phyloP scores from a whole-genome alignment of 768 basidiomycete species.

The Lactarius indigo region DNA sequence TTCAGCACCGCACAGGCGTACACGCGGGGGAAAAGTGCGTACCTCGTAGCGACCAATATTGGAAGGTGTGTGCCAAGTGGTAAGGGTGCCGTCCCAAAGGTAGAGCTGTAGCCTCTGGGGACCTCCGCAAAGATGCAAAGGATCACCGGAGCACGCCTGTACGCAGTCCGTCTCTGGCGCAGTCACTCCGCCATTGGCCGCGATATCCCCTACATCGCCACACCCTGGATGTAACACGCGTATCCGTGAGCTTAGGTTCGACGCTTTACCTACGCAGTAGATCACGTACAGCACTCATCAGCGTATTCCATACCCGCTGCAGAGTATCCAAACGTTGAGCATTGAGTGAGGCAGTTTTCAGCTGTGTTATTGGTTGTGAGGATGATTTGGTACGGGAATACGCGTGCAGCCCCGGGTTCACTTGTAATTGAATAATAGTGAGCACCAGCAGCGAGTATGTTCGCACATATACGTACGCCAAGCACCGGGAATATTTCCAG shows the following conservation, averaged over 20 bases:
- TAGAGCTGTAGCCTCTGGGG: conserved; percentile 44
- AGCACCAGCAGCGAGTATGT: too few relatives aligned
- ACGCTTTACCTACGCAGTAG: neutral
- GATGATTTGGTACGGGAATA: conserved; percentile 60
- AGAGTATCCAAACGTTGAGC: conserved; percentile 66
- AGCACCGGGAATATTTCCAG: conserved; percentile 65
- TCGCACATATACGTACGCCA: conserved; percentile 42
- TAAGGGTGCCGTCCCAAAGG: conserved; percentile 36
- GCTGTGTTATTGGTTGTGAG: conserved; percentile 62
- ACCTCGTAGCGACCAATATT: conserved; percentile 72
- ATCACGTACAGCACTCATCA: conserved; percentile 66
- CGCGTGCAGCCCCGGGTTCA: conserved; percentile 43
- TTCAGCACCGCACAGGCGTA: neutral
- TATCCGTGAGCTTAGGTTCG: conserved; percentile 2
- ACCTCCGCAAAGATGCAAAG: conserved; percentile 64
- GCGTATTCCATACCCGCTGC: conserved; percentile 69
- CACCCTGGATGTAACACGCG: conserved; percentile 46
- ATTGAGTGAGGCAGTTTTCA: conserved; percentile 61
- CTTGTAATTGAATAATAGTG: conserved; percentile 33
- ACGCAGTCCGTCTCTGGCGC: conserved; percentile 39
- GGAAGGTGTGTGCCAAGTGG: conserved; percentile 61
- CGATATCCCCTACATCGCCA: conserved; percentile 60
- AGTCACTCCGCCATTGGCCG: conserved; percentile 33
- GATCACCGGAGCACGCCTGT: conserved; percentile 64
- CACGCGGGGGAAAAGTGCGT: conserved; percentile 24